Conservation (phyloP, 176 grass and related monocot species). For the Bromus sterilis region DNA sequence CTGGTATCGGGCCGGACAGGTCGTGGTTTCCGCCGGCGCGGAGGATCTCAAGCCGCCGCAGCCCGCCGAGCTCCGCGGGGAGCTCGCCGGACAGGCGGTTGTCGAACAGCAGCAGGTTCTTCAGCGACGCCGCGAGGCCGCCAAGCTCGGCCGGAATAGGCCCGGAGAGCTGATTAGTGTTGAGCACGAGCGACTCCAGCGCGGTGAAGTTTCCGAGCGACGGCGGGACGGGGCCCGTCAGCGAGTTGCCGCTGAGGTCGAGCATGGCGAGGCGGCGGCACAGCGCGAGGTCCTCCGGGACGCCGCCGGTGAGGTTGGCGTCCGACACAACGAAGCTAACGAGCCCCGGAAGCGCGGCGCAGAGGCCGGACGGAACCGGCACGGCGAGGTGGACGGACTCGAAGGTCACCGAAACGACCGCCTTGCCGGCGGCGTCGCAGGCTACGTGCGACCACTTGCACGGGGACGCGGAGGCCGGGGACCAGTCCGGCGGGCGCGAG, state of each 20-base stretch:
- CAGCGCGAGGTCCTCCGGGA: slow-evolving; percentile 42
- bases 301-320: slow-evolving; percentile 61
- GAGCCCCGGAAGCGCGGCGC: slow-evolving; percentile 36
- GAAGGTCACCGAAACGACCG: slow-evolving; percentile 38
- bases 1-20: slow-evolving; percentile 58
- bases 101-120: slow-evolving; percentile 58
- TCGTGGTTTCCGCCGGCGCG: slow-evolving; percentile 78
- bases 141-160: slow-evolving; percentile 42
- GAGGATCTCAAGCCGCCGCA: slow-evolving; percentile 49
- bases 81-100: slow-evolving; percentile 73
- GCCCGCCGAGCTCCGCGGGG: slow-evolving; percentile 55
- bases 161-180: slow-evolving; percentile 72
- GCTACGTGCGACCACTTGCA: slow-evolving; percentile 82
- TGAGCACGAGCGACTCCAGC: slow-evolving; percentile 41
- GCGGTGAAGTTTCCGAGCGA: slow-evolving; percentile 38
- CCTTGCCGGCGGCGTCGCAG: slow-evolving; percentile 13
- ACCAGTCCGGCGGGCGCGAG: slow-evolving; percentile 53
- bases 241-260: slow-evolving; percentile 67
- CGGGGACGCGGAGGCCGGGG: slow-evolving; percentile 34
- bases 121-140: slow-evolving; percentile 14
- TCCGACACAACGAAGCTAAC: slow-evolving; percentile 49
- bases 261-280: slow-evolving; percentile 63
- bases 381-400: slow-evolving; percentile 68
- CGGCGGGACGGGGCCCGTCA: slow-evolving; percentile 51
- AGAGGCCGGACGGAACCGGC: slow-evolving; percentile 30